Conservation (phyloP, 768 basidiomycete species). For the Infundibulicybe gibba region DNA sequence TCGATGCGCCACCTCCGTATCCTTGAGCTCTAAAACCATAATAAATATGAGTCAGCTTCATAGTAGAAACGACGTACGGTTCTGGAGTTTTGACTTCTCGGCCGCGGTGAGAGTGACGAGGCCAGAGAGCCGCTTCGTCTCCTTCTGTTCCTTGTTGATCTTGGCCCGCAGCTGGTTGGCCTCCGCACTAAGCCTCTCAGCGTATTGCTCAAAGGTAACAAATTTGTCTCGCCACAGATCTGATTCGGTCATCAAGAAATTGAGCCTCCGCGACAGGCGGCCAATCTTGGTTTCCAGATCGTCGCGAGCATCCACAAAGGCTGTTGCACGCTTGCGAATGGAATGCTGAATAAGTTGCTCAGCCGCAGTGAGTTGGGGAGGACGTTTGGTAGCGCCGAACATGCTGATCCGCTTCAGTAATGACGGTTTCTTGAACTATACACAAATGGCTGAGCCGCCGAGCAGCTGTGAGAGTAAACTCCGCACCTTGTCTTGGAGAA, state of each 20-base stretch:
- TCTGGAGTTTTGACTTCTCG: conserved; percentile 77
- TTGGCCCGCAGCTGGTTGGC: conserved; percentile 81
- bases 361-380: conserved; percentile 70
- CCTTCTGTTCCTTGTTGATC: conserved; percentile 88
- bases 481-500: conserved; percentile 78
- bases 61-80: conserved; percentile 47
- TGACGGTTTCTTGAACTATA: conserved; percentile 83
- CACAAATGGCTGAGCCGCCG: conserved; percentile 7
- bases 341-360: conserved; percentile 86
- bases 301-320: conserved; percentile 91
- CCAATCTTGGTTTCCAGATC: conserved; percentile 94
- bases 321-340: conserved; percentile 90
- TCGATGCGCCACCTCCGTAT: conserved; percentile 79
- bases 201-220: conserved; percentile 91
- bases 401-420: conserved; percentile 81
- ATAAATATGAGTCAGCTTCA: conserved; percentile 3
- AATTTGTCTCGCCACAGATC: conserved; percentile 94
- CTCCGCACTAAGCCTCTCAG: conserved; percentile 85
- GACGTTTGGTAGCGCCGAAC: conserved; percentile 65
- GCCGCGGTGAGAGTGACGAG: conserved; percentile 72
- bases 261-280: conserved; percentile 76
- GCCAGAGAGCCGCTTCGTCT: conserved; percentile 82
- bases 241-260: conserved; percentile 89
- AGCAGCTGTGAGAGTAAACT: neutral
- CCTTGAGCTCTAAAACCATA: conserved; percentile 56